phyloP scores from a whole-genome alignment of 116 monocot genomes.

The Trichopus zeylanicus region DNA sequence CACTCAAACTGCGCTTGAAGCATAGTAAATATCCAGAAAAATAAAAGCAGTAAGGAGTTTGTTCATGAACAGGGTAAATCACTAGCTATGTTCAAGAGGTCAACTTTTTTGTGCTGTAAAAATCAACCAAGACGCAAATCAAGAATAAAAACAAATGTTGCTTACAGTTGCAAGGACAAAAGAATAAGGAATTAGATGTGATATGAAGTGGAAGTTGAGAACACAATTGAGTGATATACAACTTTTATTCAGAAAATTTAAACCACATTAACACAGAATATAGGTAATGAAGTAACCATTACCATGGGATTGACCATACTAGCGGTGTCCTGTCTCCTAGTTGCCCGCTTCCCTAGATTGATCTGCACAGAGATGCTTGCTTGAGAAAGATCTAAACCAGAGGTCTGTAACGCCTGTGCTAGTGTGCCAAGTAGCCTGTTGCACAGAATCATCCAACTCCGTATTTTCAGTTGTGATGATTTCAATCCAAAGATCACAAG shows the following conservation, averaged over 20 bases:
- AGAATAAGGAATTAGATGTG: background rate
- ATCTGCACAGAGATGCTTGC: constrained; percentile 51
- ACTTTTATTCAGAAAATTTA: background rate
- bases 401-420: constrained; percentile 38
- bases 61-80: no score
- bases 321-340: constrained; percentile 8
- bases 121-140: background rate
- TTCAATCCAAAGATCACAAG: background rate
- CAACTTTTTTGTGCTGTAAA: background rate
- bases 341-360: constrained; percentile 42
- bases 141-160: background rate
- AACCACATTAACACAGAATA: background rate
- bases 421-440: constrained; percentile 30
- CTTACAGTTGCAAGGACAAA: background rate
- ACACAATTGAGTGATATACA: background rate
- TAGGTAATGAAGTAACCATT: background rate
- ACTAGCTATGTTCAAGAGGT: no score
- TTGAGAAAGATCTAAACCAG: constrained; percentile 53
- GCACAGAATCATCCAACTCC: background rate
- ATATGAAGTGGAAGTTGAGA: background rate
- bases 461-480: background rate
- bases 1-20: no score
- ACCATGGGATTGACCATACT: constrained; percentile 18
- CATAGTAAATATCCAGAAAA: no score
- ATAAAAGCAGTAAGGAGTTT: no score